phyloP scores from a whole-genome alignment of 768 basidiomycete species.

The Inosperma sp. region DNA sequence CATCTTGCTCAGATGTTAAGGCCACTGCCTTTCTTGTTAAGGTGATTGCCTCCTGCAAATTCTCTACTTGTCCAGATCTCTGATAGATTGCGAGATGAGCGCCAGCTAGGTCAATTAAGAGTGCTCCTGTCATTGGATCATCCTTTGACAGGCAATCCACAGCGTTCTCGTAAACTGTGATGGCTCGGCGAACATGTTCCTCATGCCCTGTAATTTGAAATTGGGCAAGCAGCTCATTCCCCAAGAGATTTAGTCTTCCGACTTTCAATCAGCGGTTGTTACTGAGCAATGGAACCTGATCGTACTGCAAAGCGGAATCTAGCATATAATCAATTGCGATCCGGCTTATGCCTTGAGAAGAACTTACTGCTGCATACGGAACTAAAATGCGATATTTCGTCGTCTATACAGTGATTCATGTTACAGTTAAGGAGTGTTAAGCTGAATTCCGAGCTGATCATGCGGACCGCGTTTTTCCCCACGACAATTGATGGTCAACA shows the following conservation, averaged over 20 bases:
- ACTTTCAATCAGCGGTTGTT: too few relatives aligned
- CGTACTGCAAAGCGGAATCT: too few relatives aligned
- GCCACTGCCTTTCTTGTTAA: neutral
- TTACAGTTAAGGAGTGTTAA: too few relatives aligned
- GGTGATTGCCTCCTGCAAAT: neutral
- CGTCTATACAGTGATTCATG: too few relatives aligned
- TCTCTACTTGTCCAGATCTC: neutral
- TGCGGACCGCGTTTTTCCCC: too few relatives aligned
- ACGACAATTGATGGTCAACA: too few relatives aligned
- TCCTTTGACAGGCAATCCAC: neutral
- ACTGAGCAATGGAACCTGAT: too few relatives aligned
- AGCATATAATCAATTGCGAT: too few relatives aligned
- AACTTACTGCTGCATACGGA: too few relatives aligned
- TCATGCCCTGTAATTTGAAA: neutral
- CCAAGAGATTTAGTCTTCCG: neutral
- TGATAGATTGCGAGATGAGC: neutral
- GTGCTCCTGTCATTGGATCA: neutral
- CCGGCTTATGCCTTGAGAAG: too few relatives aligned
- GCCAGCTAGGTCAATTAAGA: neutral
- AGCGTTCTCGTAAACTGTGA: neutral
- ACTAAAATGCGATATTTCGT: too few relatives aligned
- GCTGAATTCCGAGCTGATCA: too few relatives aligned
- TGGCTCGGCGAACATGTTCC: constrained; percentile 6
- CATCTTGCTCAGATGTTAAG: neutral
- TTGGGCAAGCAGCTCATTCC: neutral